Conservation (phyloP, 2,329 filamentous ascomycete species). For the Purpureocillium lavendulum region DNA sequence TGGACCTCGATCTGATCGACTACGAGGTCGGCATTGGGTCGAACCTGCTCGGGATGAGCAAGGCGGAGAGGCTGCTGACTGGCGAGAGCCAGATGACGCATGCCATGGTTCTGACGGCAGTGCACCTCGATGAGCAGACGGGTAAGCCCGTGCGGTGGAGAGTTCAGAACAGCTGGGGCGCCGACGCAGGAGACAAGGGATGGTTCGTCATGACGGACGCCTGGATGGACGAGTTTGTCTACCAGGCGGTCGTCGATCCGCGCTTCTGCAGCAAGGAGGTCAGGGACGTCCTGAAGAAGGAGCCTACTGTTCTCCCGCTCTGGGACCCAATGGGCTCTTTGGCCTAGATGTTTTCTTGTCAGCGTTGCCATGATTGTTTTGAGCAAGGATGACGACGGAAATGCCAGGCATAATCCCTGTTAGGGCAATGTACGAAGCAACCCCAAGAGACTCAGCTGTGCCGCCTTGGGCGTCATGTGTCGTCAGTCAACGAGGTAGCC, state of each 20-base stretch:
- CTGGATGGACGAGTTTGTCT: constrained; percentile 75
- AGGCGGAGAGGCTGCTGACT: constrained; percentile 64
- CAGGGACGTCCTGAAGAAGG: constrained; percentile 59
- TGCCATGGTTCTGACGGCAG: constrained; percentile 83
- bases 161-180: constrained; percentile 82
- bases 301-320: constrained; percentile 62
- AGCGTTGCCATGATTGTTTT: no score
- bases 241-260: constrained; percentile 78
- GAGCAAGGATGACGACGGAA: no score
- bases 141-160: constrained; percentile 68
- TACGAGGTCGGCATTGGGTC: constrained; percentile 81
- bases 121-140: constrained; percentile 60
- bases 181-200: constrained; percentile 60
- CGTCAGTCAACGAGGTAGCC: no score
- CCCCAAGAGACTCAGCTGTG: no score
- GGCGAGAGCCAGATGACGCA: constrained; percentile 83
- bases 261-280: constrained; percentile 57
- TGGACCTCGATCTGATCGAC: constrained; percentile 71
- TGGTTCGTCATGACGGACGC: constrained; percentile 86
- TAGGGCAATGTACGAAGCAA: no score
- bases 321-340: constrained; percentile 78
- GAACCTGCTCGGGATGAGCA: constrained; percentile 62
- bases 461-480: no score
- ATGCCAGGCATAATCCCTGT: not conserved
- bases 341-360: constrained; percentile 33